Evolutionary conservation across 345 rosid genomes (phyloP), one percentile per base, ranked within the genome.

Genomic region (Brassica rapa): DNA sequence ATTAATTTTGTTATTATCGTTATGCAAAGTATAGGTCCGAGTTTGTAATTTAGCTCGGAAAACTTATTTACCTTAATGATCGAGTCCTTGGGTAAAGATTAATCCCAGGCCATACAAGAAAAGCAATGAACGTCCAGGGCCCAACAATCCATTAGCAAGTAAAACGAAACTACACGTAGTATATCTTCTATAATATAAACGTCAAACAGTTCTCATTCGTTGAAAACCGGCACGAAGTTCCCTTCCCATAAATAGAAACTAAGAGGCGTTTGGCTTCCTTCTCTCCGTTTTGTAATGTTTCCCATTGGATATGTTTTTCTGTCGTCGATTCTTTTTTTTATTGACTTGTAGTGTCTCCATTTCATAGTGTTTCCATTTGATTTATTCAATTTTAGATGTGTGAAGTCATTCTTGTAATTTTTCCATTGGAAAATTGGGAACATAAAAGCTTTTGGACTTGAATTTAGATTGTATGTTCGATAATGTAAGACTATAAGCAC

Each of bases 331-430:
- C 11, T 37, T 8, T 37, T 33, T 33, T 33, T 33, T 27, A 27
- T 27, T 27, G 30, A 27, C 30, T 6, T 7, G 9, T 35, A 35
- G 8, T 35, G 39, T 5, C 46, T 9, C 46, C 46, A 39, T 39
- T 39, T 39, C 46, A 2, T 39, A 39, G 46, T 39, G 46, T 39
- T 33, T 33, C 37, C 37, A 33, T 33, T 78, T 73, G 24, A 67
- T 79, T 66, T 46, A 79, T 79, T 79, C 77, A 72, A 66, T 72
- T 78, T 43, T 72, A 57, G 62, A 71, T 65, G 4, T 55, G 12
- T 68, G 25, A 10, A 51, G 21, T 5, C 65, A n/a, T 51, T 78
- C n/a, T 8, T 68, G 61, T 59, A 69, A 76, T 49, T 11, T 10
- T 49, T 23, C 80, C 69, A 46, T 41, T 14, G 39, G 21, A 76